These are phyloP conservation scores for Protoeuglena noctilucae DNA, from an alignment of 139 green algal genomes.

Conservation along the genomic window DNA sequence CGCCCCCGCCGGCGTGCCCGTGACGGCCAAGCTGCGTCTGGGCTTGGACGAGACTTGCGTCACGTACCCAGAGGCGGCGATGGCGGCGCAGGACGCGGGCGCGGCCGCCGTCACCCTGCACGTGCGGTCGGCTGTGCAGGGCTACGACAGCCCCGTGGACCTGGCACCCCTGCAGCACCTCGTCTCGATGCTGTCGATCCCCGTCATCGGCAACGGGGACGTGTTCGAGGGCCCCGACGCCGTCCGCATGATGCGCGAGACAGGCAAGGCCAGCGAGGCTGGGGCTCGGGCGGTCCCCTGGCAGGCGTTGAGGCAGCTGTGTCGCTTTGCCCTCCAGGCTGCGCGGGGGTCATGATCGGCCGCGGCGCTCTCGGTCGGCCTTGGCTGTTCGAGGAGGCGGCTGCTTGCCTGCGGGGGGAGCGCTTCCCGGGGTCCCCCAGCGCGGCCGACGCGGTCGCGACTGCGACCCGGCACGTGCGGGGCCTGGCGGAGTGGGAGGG, in stretches of 20 bases:
- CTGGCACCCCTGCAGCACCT: not conserved
- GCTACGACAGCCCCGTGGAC: not conserved
- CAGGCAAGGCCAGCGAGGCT: no score
- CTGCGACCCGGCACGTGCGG: not conserved
- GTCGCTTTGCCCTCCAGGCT: no score
- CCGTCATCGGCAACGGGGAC: conserved; percentile 4
- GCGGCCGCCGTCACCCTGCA: not conserved
- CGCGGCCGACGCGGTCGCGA: not conserved
- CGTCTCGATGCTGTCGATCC: not conserved
- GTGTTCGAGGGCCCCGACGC: not conserved
- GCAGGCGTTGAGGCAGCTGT: no score
- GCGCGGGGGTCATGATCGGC: not conserved
- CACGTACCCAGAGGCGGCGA: not conserved
- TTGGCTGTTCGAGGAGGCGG: not conserved
- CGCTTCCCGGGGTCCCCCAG: not conserved
- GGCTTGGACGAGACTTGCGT: not conserved
- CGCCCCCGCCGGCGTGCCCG: not conserved
- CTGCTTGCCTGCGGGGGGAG: not conserved
- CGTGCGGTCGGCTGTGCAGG: not conserved
- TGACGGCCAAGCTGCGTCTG: not conserved
- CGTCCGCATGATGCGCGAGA: not conserved
- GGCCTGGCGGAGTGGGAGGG: conserved; percentile 1
- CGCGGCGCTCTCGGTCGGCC: not conserved
- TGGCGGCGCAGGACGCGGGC: not conserved
- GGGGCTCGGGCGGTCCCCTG: no score